Evolutionary conservation across 192 early-diverging fungal species (phyloP), one percentile per base, ranked within the genome.

Genomic region (Rhizophlyctis rosea): DNA sequence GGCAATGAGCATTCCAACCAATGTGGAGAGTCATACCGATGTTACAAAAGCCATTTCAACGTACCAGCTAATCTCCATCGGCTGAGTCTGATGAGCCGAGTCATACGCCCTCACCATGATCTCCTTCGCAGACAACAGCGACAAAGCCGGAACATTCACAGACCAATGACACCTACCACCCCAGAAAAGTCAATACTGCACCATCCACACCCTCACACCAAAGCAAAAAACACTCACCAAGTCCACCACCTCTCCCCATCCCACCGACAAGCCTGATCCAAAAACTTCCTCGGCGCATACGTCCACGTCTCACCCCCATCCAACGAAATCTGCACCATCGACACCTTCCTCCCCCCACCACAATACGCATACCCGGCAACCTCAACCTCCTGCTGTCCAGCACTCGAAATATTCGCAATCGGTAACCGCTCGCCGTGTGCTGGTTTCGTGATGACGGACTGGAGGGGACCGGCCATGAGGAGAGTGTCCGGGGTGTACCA

Each of bases 251-350:
- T 48, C 27, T 68, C 47, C 35, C 81, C 72, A 28, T 72, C 70
- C 18, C 65, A 56, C 36, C 61, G 44, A 25, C 55, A 49, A 30
- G 50, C 69, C 18, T 70, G 54, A 13, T 74, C 81, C 30, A 76
- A 69, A 24, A 66, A 65, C 29, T 88, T 51, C 24, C 77, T 44
- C 39, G 18, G 64, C 0, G 86, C 67, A 64, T 86, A 70, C 11
- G 74, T 61, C 92, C 92, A 94, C 4, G 86, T 86, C 29, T 67
- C 54, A 7, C 92, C 92, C 54, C 68, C 61, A 64, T 94, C 90
- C 36, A 94, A 75, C 32, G 88, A 85, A 44, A 93, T 65, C 66
- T 94, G 91, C 4, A 91, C 88, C 1, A 91, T 88, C 47, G 80
- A 89, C 4, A 93, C 74, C 9, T 85, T 80, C 13, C 79, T 68